phyloP scores from a whole-genome alignment of 768 basidiomycete species.

The Suillus hirtellus region DNA sequence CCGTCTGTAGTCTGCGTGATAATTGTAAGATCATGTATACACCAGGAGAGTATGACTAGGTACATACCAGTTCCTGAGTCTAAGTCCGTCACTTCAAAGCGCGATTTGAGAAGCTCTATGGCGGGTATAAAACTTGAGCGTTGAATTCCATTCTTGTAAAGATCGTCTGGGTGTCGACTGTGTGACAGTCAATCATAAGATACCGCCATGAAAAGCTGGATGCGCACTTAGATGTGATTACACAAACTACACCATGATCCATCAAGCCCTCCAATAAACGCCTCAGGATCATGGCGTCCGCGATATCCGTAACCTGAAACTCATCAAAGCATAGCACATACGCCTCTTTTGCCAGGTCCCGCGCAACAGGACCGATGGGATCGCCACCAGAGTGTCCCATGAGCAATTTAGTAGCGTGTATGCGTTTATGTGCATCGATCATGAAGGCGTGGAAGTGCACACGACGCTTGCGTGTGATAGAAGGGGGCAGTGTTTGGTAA shows the following conservation, averaged over 20 bases:
- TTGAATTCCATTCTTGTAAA: slow-evolving; percentile 99
- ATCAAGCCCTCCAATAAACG: slow-evolving; percentile 85
- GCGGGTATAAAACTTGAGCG: slow-evolving; percentile 92
- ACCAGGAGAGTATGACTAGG: background rate
- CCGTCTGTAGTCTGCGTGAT: slow-evolving; percentile 81
- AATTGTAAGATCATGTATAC: slow-evolving; percentile 6
- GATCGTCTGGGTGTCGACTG: slow-evolving; percentile 94
- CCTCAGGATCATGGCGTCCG: slow-evolving; percentile 96
- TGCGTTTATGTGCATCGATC: slow-evolving; percentile 95
- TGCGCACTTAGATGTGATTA: slow-evolving; percentile 97
- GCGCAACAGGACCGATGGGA: slow-evolving; percentile 83
- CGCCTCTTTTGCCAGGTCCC: slow-evolving; percentile 83
- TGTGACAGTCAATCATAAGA: slow-evolving; percentile 9
- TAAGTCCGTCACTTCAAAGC: slow-evolving; percentile 86
- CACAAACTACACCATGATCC: slow-evolving; percentile 86
- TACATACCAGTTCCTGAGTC: slow-evolving; percentile 88
- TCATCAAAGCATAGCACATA: slow-evolving; percentile 94
- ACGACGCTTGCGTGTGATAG: slow-evolving; percentile 71
- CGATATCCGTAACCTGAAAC: slow-evolving; percentile 98
- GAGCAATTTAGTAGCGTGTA: slow-evolving; percentile 78
- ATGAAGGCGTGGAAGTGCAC: slow-evolving; percentile 99
- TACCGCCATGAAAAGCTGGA: slow-evolving; percentile 1
- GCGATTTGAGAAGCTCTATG: slow-evolving; percentile 88
- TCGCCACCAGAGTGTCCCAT: slow-evolving; percentile 74
- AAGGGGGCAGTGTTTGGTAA: slow-evolving; percentile 74